Percentiles rank a stretch among this genome's conserved stretches.
phyloP scores from a whole-genome alignment of 1,284 basidiomycete genomes.

The Rhodotorula glutinis region DNA sequence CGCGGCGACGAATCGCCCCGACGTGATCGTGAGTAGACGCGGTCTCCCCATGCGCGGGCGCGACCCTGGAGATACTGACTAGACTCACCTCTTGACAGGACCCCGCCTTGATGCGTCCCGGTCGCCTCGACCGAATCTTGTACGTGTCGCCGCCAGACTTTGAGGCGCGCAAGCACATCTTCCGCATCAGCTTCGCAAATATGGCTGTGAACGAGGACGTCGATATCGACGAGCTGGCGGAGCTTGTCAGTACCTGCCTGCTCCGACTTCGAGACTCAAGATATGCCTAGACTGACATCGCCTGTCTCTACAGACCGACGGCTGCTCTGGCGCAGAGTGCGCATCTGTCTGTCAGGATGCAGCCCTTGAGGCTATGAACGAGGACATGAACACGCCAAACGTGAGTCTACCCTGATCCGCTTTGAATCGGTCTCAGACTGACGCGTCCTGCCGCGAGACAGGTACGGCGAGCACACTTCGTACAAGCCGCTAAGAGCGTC shows the following conservation, averaged over 20 bases:
- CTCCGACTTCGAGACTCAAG: background rate
- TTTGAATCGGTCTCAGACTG: background rate
- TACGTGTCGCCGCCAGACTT: conserved; percentile 90
- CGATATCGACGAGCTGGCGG: conserved; percentile 67
- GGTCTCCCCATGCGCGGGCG: too few species aligned
- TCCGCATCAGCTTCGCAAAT: conserved; percentile 67
- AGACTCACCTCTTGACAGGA: conserved; percentile 59
- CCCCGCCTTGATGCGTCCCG: conserved; percentile 88
- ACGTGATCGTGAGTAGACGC: conserved; percentile 67
- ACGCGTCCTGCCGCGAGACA: conserved; percentile 45
- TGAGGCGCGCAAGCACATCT: conserved; percentile 74
- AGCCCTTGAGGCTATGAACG: conserved; percentile 83
- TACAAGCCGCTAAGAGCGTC: conserved; percentile 68
- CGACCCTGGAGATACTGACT: background rate
- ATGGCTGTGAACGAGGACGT: conserved; percentile 77
- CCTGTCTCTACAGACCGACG: conserved; percentile 65
- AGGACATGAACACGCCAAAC: conserved; percentile 69
- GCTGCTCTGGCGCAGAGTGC: conserved; percentile 95
- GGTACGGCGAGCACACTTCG: conserved; percentile 72
- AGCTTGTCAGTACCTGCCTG: conserved; percentile 57
- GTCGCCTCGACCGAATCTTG: conserved; percentile 88
- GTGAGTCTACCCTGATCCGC: conserved; percentile 54
- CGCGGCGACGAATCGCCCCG: conserved; percentile 93
- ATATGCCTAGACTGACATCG: background rate
- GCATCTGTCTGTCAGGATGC: conserved; percentile 93